Percentiles rank a stretch among this genome's conserved stretches.
Conservation (phyloP, 2,329 filamentous ascomycete species). For the Colletotrichum brevisporum region DNA sequence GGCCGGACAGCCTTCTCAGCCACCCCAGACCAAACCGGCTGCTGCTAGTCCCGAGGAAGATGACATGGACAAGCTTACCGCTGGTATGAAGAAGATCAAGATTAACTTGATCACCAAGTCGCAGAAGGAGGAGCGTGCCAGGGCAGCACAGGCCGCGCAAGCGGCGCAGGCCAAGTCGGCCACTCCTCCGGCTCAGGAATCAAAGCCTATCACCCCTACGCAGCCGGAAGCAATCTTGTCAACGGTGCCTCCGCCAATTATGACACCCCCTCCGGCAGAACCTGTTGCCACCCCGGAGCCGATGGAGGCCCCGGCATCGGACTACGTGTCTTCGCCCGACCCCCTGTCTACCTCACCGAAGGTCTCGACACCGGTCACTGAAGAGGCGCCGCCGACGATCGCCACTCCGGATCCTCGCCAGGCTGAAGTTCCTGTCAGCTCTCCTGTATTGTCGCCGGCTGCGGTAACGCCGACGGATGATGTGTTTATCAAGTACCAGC, state of each 20-base stretch:
- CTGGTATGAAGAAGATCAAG: conserved; percentile 74
- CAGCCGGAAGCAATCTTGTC: conserved; percentile 1
- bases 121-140: conserved; percentile 68
- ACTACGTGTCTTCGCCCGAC: conserved; percentile 14
- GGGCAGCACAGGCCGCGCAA: conserved; percentile 21
- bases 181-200: conserved; percentile 38
- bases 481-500: conserved; percentile 69
- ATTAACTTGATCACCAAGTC: conserved; percentile 73
- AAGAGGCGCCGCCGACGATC: conserved; percentile 5
- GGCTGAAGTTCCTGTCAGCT: conserved; percentile 46
- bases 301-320: background rate
- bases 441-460: conserved; percentile 47
- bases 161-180: conserved; percentile 42
- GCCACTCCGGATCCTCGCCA: conserved; percentile 44
- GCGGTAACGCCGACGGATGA: conserved; percentile 47
- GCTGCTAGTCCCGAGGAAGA: conserved; percentile 45
- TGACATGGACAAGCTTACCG: conserved; percentile 69
- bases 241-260: conserved; percentile 10
- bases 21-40: conserved; percentile 18
- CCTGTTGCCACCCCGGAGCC: conserved; percentile 18
- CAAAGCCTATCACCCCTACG: conserved; percentile 31
- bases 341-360: background rate
- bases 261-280: conserved; percentile 32
- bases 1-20: conserved; percentile 7
- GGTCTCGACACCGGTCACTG: conserved; percentile 30